Base-by-base conservation (phyloP, 441 rosid genomes). In the Manihot esculenta region DNA sequence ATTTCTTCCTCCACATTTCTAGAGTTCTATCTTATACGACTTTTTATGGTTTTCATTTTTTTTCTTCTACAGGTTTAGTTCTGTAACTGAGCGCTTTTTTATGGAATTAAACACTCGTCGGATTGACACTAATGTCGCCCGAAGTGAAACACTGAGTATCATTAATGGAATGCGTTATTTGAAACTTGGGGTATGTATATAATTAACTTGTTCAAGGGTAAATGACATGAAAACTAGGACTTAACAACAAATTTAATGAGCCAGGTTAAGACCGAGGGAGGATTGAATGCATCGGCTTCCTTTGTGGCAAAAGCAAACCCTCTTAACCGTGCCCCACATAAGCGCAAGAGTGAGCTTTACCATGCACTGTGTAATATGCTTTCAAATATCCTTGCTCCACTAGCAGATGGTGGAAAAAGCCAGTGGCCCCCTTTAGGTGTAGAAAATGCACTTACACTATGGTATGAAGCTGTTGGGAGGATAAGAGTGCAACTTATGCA, bases 281-380 rank as follows among this genome's bases (percentile, higher is more conserved):
- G 99, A 77, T 80, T 96, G 76, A 96, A 96, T 86, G 99, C 99
- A 38, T 93, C 99, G 5, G 97, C 99, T 73, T 96, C 97, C 51
- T 96, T 91, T 80, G 94, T 96, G 78, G 97, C 98, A 53, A 96
- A 96, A 85, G 99, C 97, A 73, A 93, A 93, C 75, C 99, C 97
- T 80, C 94, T 93, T 68, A 91, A 82, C 66, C 97, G 97, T 70
- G 86, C 89, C 75, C 97, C 98, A 56, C 96, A 89, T 79, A 93
- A 88, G 63, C 91, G 98, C 72, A 93, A 96, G 85, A 96, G 98
- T 75, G 97, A 96, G 86, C 98, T 96, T 76, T 83, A 96, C 77
- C 99, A 93, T 83, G 99, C 98, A 63, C 82, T 93, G 35, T 96
- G 99, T 87, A 93, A 88, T 81, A 96, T 96, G 98, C 98, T 96